A percentile compares a stretch with the other conserved stretches of the same genome.
Evolutionary conservation across 2,329 filamentous ascomycete species (phyloP).

Genomic region (Tolypocladium inflatum): DNA sequence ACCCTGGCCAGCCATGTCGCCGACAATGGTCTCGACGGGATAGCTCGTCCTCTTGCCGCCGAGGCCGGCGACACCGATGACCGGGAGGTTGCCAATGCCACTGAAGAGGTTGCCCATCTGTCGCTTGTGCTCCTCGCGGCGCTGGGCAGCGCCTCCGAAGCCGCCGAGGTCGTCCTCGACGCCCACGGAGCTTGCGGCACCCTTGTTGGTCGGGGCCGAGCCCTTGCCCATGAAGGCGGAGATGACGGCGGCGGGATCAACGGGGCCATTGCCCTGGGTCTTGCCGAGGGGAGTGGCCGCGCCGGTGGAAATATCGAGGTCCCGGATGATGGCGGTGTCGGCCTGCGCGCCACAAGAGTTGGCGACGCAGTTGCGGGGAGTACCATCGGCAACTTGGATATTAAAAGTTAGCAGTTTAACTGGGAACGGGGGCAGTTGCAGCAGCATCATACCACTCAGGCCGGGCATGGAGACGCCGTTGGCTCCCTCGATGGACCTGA

Average conservation of each 20-base stretch:
- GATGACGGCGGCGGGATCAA: conserved; percentile 48
- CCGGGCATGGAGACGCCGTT: conserved; percentile 55
- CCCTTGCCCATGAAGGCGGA: conserved; percentile 48
- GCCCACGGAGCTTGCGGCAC: conserved; percentile 19
- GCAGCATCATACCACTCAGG: conserved; percentile 25
- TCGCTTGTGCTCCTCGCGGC: conserved; percentile 13
- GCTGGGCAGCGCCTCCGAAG: conserved; percentile 8
- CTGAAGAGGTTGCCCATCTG: conserved; percentile 20
- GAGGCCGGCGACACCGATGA: conserved; percentile 5
- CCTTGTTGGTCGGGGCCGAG: conserved; percentile 27
- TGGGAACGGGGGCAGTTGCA: neutral
- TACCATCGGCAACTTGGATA: conserved; percentile 47
- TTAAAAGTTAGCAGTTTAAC: neutral
- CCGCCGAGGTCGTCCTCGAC: conserved; percentile 31
- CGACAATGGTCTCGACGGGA: conserved; percentile 40
- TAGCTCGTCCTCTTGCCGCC: conserved; percentile 28
- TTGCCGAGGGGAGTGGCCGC: conserved; percentile 50
- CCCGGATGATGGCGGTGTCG: conserved; percentile 60
- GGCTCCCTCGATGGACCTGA: conserved; percentile 45
- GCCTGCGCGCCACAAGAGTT: conserved; percentile 54
- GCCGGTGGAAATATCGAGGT: conserved; percentile 43
- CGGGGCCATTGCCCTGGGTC: conserved; percentile 48
- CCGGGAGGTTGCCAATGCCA: neutral
- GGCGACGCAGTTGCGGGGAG: conserved; percentile 55
- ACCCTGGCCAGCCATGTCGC: conserved; percentile 43